phyloP scores from a whole-genome alignment of 768 basidiomycete species.

The Bullera alba region DNA sequence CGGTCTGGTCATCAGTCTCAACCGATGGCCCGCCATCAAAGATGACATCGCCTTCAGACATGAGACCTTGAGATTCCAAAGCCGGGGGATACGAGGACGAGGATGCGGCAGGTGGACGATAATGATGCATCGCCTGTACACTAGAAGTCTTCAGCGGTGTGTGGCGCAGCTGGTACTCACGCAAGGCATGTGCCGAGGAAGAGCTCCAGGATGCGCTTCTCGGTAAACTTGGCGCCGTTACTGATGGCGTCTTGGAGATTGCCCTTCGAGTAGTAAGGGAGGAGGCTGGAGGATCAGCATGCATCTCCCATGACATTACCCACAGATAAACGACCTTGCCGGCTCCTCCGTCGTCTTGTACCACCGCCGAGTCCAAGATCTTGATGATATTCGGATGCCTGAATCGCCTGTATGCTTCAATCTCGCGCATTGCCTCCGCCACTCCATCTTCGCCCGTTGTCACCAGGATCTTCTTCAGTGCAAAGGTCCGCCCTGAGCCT shows the following conservation, averaged over 20 bases:
- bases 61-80: constrained; percentile 60
- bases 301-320: constrained; percentile 7
- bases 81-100: constrained; percentile 32
- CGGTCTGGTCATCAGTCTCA: too few species aligned
- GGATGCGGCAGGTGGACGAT: constrained; percentile 55
- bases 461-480: constrained; percentile 68
- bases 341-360: constrained; percentile 86
- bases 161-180: constrained; percentile 30
- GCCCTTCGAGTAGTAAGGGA: constrained; percentile 62
- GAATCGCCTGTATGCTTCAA: constrained; percentile 88
- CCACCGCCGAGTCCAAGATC: constrained; percentile 87
- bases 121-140: constrained; percentile 88
- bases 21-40: constrained; percentile 46
- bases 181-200: constrained; percentile 94
- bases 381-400: constrained; percentile 97
- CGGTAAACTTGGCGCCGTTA: constrained; percentile 74
- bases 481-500: constrained; percentile 68
- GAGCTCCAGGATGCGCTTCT: constrained; percentile 76
- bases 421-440: constrained; percentile 55
- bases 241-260: constrained; percentile 95
- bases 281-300: constrained; percentile 52
- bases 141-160: too few species aligned
- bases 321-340: constrained; percentile 86
- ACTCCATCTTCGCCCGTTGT: constrained; percentile 59
- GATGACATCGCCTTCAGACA: constrained; percentile 79